Evolutionary conservation across 208 protist species (phyloP), one percentile per base, ranked within the genome.

Genomic region (Herpetomonas samuelpessoai): DNA sequence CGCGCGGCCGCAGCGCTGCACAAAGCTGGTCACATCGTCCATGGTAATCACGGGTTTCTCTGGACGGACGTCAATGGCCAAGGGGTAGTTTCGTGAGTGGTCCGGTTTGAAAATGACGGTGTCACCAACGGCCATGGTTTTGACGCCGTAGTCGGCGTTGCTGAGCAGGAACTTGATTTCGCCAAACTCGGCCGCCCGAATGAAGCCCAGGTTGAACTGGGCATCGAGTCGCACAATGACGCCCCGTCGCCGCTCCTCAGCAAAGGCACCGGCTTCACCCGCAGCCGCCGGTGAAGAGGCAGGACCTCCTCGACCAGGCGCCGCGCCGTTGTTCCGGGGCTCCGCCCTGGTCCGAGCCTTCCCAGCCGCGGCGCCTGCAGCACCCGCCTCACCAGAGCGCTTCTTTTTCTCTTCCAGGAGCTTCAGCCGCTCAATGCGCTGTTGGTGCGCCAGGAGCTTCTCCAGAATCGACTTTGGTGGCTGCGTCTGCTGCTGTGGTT

Each of bases 111-210:
- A 74, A 10, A 74, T 91, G 27, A 96, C 90, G 12, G 51, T 46
- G 60, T 96, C 83, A 18, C 80, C 83, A 6, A 88, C 76, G 0
- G 67, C 57, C 24, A 92, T 71, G 18, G 61, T 53, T 55, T 90
- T 91, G 47, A 96, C 78, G 10, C 90, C 86, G 48, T 79, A 89
- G 53, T 93, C 90, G 16, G 86, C 76, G 31, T 83, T 81, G 41
- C 93, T 85, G 24, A 92, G 45, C 55, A 93, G 93, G 55, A 93
- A 96, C 63, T 88, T 88, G 0, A 93, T 53, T 19, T 96, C 89
- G 6, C 89, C 83, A 28, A 83, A 56, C 4, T 80, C 86, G 0
- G 75, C 18, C 21, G 91, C 80, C 0, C 76, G 77, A 22, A 93
- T 63, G 45, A 92, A 93, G 47, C 89, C 89, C 52, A 92, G 88